Conservation (phyloP, 1,139 yeast species). For the Hyphopichia wangnamkhiaoensis region DNA sequence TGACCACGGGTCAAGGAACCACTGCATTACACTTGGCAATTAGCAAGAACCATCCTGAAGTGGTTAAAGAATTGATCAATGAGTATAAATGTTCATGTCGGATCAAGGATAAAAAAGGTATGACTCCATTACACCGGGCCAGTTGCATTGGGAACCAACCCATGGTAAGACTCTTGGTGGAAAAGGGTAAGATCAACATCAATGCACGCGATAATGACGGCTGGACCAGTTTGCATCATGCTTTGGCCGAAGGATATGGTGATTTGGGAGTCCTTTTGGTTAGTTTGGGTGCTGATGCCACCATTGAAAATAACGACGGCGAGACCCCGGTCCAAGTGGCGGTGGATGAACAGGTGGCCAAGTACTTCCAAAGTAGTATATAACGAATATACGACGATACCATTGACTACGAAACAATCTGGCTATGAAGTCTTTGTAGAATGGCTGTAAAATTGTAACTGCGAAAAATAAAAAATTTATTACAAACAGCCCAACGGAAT, state of each 20-base stretch:
- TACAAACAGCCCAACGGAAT: too few relatives aligned
- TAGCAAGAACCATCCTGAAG: constrained; percentile 59
- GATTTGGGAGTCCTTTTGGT: constrained; percentile 69
- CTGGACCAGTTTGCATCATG: constrained; percentile 89
- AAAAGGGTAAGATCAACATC: constrained; percentile 60
- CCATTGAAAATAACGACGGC: constrained; percentile 51
- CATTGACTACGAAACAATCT: too few relatives aligned
- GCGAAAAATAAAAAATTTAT: too few relatives aligned
- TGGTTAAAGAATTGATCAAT: constrained; percentile 52
- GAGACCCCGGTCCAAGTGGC: constrained; percentile 62
- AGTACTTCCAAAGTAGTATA: too few relatives aligned
- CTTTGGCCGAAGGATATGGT: constrained; percentile 87
- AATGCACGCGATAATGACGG: constrained; percentile 71
- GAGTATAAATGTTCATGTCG: constrained; percentile 61
- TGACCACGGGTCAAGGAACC: constrained; percentile 65
- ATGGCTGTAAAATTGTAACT: too few relatives aligned
- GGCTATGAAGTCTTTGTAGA: too few relatives aligned
- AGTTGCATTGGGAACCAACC: constrained; percentile 72
- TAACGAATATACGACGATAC: too few relatives aligned
- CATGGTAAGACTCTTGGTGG: constrained; percentile 50
- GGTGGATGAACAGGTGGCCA: constrained; percentile 54
- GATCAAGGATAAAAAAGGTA: constrained; percentile 64
- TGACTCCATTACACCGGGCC: constrained; percentile 79
- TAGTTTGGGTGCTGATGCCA: constrained; percentile 66
- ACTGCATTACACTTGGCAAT: constrained; percentile 79